These are phyloP conservation scores for Dictyostelium brefeldianum DNA, from an alignment of 78 protist genomes.

Conservation along the genomic window DNA sequence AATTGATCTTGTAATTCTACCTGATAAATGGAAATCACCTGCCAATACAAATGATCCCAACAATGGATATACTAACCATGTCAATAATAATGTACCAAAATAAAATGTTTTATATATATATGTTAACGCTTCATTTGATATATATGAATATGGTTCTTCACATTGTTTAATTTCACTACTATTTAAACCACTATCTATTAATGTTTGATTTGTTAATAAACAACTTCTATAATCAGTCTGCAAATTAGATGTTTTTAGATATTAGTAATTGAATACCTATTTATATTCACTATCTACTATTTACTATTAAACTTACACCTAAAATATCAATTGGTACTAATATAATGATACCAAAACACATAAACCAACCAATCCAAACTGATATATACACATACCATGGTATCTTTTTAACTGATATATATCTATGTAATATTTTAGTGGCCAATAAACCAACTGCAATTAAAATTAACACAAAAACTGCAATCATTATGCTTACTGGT, in stretches of 20 bases:
- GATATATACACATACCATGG: conserved; percentile 61
- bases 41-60: conserved; percentile 68
- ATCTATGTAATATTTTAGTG: conserved; percentile 55
- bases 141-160: conserved; percentile 35
- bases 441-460: conserved; percentile 29
- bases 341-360: conserved; percentile 62
- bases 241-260: too few species aligned
- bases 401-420: conserved; percentile 54
- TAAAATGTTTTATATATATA: conserved; percentile 33
- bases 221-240: conserved; percentile 45
- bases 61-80: conserved; percentile 74
- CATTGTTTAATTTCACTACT: conserved; percentile 2
- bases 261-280: too few species aligned
- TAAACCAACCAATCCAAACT: conserved; percentile 82
- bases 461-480: background rate
- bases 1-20: conserved; percentile 32
- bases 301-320: conserved; percentile 48
- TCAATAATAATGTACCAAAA: conserved; percentile 61
- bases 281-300: too few species aligned
- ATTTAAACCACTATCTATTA: background rate
- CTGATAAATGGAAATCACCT: conserved; percentile 79
- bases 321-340: conserved; percentile 66
- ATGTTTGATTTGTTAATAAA: background rate
- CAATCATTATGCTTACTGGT: background rate
- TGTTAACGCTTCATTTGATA: background rate